Base-by-base conservation (phyloP, 352 stramenopile species). In the Phytophthora colocasiae region DNA sequence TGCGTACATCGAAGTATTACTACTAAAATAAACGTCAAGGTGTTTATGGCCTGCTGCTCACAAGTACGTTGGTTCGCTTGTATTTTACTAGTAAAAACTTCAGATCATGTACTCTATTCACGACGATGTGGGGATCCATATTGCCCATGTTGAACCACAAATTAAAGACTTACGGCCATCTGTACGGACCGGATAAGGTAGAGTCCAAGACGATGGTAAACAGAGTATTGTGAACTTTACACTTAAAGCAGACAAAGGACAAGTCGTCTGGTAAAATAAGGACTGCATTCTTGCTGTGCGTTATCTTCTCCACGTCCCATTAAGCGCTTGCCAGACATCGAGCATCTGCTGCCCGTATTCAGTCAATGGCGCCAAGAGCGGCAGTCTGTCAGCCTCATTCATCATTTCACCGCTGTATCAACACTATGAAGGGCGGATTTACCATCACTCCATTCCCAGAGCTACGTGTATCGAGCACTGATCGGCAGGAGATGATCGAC, bases 401-500 rank as follows among this genome's bases (percentile, higher is more conserved):
- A 26, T 22, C 22, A 4, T 57, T 57, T 57, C 22, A 14, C 34
- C 26, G 1, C 32, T 0, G 2, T 12, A 27, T 3, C 17, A 57
- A 14, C 34, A 57, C 34, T 12, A 57, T 47, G 50, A 57, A 57
- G 7, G 36, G 34, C 22, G 50, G 50, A 15, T 31, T 49, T 44
- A 60, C 26, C 41, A 44, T 51, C 29, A 51, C 22, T 8, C 26
- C 54, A 15, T 46, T 62, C 22, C 41, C 17, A 45, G 41, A 26
- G 4, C 34, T 62, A 29, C 41, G 41, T 14, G 39, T 59, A 22
- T 59, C 52, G 2, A 56, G 26, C 2, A 29, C 11, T 7, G 59
- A 67, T 27, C 49, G 59, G 15, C 22, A 26, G 8, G 34, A 61
- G 6, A 22, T 67, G 40, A 45, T 67, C 8, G 14, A 56, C 43